Evolutionary conservation across 495 filamentous ascomycete genomes (phyloP).

Genomic region (Hypoxylon crocopeplum): DNA sequence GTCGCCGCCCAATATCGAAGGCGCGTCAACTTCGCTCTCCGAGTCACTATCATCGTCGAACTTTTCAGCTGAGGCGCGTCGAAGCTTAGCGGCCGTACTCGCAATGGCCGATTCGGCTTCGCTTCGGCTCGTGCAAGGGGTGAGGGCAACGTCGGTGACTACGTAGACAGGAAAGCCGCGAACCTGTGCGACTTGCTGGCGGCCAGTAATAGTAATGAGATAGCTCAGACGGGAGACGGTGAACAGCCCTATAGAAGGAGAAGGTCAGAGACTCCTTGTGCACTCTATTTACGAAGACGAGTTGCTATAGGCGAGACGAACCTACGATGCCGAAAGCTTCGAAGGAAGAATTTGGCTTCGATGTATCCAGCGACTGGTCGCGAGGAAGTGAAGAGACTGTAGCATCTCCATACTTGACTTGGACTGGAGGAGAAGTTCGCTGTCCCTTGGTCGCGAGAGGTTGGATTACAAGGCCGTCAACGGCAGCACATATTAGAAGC

Average conservation of each 20-base stretch:
- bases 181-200: constrained; percentile 87
- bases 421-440: constrained; percentile 58
- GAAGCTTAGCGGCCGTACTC: constrained; percentile 62
- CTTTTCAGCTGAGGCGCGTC: constrained; percentile 38
- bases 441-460: constrained; percentile 63
- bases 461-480: constrained; percentile 86
- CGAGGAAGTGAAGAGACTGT: constrained; percentile 48
- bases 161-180: constrained; percentile 82
- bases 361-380: constrained; percentile 43
- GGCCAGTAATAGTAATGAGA: constrained; percentile 81
- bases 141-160: constrained; percentile 84
- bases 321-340: constrained; percentile 89
- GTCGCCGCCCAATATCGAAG: constrained; percentile 32
- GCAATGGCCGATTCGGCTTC: constrained; percentile 76
- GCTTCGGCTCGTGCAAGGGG: constrained; percentile 76
- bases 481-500: constrained; percentile 78
- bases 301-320: constrained; percentile 48
- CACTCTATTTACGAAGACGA: neutral
- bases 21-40: constrained; percentile 49
- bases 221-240: constrained; percentile 77
- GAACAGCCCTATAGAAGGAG: constrained; percentile 64
- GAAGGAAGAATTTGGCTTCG: constrained; percentile 55
- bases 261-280: constrained; percentile 9
- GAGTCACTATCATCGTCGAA: constrained; percentile 45
- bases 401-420: constrained; percentile 78